These are phyloP conservation scores for Pythium grandisporangium DNA, from an alignment of 352 stramenopile genomes.

Conservation along the genomic window DNA sequence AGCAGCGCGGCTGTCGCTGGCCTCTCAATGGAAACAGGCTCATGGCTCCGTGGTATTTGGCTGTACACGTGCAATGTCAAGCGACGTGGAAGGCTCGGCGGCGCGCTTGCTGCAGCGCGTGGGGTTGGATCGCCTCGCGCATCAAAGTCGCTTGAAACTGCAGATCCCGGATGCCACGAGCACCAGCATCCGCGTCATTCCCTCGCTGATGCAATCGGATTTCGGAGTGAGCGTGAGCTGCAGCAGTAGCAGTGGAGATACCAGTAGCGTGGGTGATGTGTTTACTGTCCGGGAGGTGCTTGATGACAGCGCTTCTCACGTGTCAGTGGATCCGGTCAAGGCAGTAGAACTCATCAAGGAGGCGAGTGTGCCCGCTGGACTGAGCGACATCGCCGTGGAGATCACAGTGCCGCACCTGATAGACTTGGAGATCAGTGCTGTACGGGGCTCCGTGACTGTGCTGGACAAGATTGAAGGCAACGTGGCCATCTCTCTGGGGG, in stretches of 20 bases:
- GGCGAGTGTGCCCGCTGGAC: background rate
- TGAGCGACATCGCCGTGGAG: slow-evolving; percentile 6
- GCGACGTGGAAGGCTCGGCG: too few species aligned
- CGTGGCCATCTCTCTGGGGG: slow-evolving; percentile 43
- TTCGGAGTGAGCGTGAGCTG: slow-evolving; percentile 27
- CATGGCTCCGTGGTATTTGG: background rate
- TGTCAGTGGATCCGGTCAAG: slow-evolving; percentile 3
- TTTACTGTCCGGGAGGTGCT: slow-evolving; percentile 21
- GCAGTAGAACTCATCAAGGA: slow-evolving; percentile 4
- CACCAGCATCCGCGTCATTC: slow-evolving; percentile 34
- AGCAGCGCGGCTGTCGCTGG: slow-evolving; percentile 1
- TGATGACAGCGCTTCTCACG: too few species aligned
- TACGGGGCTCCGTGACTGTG: slow-evolving; percentile 32
- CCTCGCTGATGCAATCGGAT: slow-evolving; percentile 34
- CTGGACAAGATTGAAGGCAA: slow-evolving; percentile 67
- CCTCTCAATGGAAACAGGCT: too few species aligned
- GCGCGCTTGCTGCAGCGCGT: slow-evolving; percentile 15
- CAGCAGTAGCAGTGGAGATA: background rate
- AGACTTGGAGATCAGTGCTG: slow-evolving; percentile 35
- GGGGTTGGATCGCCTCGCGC: slow-evolving; percentile 24
- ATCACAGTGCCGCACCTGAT: slow-evolving; percentile 15
- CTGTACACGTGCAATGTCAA: background rate
- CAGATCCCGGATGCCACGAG: slow-evolving; percentile 19
- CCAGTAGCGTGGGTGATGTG: slow-evolving; percentile 5
- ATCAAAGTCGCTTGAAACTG: slow-evolving; percentile 32